These are phyloP conservation scores for Oryza glumipatula DNA, from an alignment of 176 grass and related monocot genomes.

Conservation along the genomic window DNA sequence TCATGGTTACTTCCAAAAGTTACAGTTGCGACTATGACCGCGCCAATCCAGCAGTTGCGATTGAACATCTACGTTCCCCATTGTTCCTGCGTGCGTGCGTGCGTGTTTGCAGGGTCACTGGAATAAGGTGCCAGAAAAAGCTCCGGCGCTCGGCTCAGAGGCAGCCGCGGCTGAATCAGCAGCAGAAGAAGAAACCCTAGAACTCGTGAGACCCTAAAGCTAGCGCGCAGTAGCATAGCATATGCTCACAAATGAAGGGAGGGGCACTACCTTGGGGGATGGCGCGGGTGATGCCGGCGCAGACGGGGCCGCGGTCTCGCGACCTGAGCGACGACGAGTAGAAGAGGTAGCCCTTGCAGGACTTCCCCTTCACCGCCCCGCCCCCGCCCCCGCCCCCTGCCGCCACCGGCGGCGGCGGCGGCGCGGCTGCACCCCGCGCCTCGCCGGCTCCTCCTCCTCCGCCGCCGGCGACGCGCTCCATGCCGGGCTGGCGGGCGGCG, in stretches of 20 bases:
- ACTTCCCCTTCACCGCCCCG: conserved; percentile 53
- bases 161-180: neutral
- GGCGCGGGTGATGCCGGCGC: conserved; percentile 71
- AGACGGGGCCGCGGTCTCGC: conserved; percentile 57
- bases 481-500: neutral
- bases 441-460: neutral
- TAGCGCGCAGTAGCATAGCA: neutral
- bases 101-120: neutral
- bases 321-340: conserved; percentile 83
- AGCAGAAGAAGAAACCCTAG: conserved; percentile 30
- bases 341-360: conserved; percentile 92
- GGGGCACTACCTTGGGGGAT: conserved; percentile 53
- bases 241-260: conserved; percentile 4
- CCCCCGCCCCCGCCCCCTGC: neutral
- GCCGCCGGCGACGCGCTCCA: conserved; percentile 32
- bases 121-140: neutral
- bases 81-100: neutral
- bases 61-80: neutral
- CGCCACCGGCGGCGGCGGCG: neutral
- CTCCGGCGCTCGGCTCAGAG: neutral
- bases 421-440: conserved; percentile 28
- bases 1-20: neutral
- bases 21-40: neutral
- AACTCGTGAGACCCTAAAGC: neutral
- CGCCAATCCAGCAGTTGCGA: neutral